Evolutionary conservation across 2,329 filamentous ascomycete species (phyloP).

Genomic region (Calonectria naviculata): DNA sequence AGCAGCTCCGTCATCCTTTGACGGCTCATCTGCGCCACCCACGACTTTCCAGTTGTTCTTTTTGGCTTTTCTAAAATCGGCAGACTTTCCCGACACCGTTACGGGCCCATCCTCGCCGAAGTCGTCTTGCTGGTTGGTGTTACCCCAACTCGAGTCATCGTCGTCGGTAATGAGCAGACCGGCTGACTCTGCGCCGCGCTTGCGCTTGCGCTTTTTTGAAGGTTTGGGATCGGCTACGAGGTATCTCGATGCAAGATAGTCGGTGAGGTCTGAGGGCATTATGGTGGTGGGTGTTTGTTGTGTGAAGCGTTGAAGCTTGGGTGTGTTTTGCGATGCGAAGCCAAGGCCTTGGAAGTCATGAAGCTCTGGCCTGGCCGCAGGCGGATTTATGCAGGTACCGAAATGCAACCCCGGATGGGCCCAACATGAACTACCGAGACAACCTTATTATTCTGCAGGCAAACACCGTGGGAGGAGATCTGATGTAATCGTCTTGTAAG

Average conservation of each 20-base stretch:
- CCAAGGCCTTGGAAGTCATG: conserved; percentile 3
- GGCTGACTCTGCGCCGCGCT: conserved; percentile 55
- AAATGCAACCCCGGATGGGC: conserved; percentile 13
- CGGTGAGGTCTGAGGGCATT: conserved; percentile 74
- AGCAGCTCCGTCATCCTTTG: conserved; percentile 60
- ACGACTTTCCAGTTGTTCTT: conserved; percentile 85
- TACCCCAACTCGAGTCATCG: conserved; percentile 66
- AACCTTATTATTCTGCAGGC: not conserved
- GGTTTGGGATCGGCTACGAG: conserved; percentile 71
- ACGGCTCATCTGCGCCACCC: conserved; percentile 52
- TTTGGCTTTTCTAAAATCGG: conserved; percentile 79
- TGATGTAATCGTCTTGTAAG: too few relatives aligned
- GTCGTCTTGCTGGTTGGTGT: conserved; percentile 54
- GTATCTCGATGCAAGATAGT: conserved; percentile 93
- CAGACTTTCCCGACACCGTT: conserved; percentile 61
- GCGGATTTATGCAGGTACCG: conserved; percentile 39
- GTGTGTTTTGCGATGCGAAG: not conserved
- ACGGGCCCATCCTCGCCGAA: conserved; percentile 65
- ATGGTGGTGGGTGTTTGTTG: conserved; percentile 6
- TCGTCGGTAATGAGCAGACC: conserved; percentile 75
- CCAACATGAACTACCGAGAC: conserved; percentile 3
- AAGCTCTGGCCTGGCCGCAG: conserved; percentile 15
- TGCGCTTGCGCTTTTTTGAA: conserved; percentile 73
- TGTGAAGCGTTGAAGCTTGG: conserved; percentile 2
- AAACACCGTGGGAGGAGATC: too few relatives aligned